Evolutionary conservation across 108 stramenopile genomes (phyloP).

Genomic region (Conticribra weissflogii): DNA sequence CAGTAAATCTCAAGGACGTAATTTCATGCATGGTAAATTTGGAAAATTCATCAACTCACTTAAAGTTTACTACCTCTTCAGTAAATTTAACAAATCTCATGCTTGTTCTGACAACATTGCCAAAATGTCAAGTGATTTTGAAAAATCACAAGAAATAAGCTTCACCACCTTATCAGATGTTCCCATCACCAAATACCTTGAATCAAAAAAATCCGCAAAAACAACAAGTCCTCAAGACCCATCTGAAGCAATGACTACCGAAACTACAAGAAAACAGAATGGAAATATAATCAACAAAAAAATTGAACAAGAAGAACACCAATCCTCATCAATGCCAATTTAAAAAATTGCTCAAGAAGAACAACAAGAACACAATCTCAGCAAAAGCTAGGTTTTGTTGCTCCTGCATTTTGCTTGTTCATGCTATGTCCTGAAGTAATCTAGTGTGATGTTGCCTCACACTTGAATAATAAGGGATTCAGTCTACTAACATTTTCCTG

Average conservation of each 20-base stretch:
- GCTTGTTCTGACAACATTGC: background rate
- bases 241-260: background rate
- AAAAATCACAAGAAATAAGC: slow-evolving; percentile 2
- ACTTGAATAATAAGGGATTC: slow-evolving; percentile 16
- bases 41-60: slow-evolving; percentile 13
- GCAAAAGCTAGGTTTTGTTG: background rate
- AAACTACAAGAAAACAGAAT: background rate
- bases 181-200: background rate
- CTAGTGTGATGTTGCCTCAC: slow-evolving; percentile 17
- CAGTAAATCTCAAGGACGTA: background rate
- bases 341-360: background rate
- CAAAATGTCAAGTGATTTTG: slow-evolving; percentile 2
- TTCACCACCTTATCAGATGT: slow-evolving; percentile 12
- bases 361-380: background rate
- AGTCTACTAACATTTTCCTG: slow-evolving; percentile 13
- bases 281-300: background rate
- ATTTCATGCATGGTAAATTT: background rate
- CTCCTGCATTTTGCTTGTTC: slow-evolving; percentile 21
- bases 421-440: slow-evolving; percentile 24
- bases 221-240: background rate
- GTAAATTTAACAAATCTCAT: background rate
- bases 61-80: slow-evolving; percentile 1
- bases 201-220: background rate
- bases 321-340: slow-evolving; percentile 1
- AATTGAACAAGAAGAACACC: too few relatives aligned